These are phyloP conservation scores for Phytophthora sp. DNA, from an alignment of 352 stramenopile species.

Conservation along the genomic window DNA sequence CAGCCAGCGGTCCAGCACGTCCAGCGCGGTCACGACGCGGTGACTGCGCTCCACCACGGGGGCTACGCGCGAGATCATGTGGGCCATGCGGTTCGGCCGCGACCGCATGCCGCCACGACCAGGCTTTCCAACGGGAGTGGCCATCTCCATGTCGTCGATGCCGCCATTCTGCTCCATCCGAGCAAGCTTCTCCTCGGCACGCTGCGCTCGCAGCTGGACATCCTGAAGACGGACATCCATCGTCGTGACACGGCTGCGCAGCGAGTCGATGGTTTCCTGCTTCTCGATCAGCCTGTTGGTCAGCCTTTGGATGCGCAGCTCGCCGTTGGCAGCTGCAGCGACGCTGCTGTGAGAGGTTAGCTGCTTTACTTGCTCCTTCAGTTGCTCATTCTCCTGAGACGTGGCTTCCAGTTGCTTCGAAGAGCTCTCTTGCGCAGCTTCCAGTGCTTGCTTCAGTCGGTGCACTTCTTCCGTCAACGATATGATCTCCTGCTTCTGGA, in stretches of 20 bases:
- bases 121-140: slow-evolving; percentile 46
- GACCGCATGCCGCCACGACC: slow-evolving; percentile 33
- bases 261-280: slow-evolving; percentile 74
- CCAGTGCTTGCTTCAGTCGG: slow-evolving; percentile 51
- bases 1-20: slow-evolving; percentile 77
- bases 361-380: slow-evolving; percentile 57
- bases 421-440: slow-evolving; percentile 38
- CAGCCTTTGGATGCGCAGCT: slow-evolving; percentile 76
- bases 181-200: slow-evolving; percentile 63
- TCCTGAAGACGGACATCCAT: slow-evolving; percentile 76
- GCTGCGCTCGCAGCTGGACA: slow-evolving; percentile 44
- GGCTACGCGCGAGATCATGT: slow-evolving; percentile 66
- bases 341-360: slow-evolving; percentile 27
- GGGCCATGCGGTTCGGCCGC: slow-evolving; percentile 68
- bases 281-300: slow-evolving; percentile 86
- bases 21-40: slow-evolving; percentile 64
- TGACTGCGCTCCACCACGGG: slow-evolving; percentile 76
- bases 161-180: slow-evolving; percentile 71
- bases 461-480: slow-evolving; percentile 60
- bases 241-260: slow-evolving; percentile 71
- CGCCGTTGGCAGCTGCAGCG: slow-evolving; percentile 34
- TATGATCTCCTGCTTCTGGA: slow-evolving; percentile 71
- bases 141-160: slow-evolving; percentile 75
- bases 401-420: slow-evolving; percentile 46
- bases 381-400: slow-evolving; percentile 45